Conservation (phyloP, 2,329 filamentous ascomycete genomes). For the Penicillium janthinellum region DNA sequence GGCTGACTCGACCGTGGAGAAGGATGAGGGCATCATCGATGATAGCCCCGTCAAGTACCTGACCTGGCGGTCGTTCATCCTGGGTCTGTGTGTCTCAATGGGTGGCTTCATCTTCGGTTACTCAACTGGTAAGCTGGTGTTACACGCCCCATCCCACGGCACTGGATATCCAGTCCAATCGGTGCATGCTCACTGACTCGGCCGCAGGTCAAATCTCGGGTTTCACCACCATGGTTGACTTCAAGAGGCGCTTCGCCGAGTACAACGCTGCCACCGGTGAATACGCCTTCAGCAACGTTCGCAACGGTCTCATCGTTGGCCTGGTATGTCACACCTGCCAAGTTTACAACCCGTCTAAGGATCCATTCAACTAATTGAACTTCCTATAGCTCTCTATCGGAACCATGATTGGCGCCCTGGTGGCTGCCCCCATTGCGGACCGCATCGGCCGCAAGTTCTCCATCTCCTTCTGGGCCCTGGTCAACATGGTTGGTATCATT, state of each 20-base stretch:
- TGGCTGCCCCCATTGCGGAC: conserved; percentile 50
- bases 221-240: conserved; percentile 51
- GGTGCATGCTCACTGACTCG: conserved; percentile 9
- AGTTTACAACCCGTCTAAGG: neutral
- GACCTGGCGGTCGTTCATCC: conserved; percentile 46
- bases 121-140: conserved; percentile 39
- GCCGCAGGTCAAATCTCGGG: conserved; percentile 47
- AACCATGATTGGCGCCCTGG: conserved; percentile 46
- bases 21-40: conserved; percentile 37
- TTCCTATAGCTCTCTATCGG: conserved; percentile 45
- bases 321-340: conserved; percentile 36
- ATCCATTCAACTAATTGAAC: neutral
- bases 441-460: conserved; percentile 49
- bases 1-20: conserved; percentile 37
- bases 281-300: conserved; percentile 48
- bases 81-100: conserved; percentile 51
- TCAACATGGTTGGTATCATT: conserved; percentile 50
- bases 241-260: conserved; percentile 45
- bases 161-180: neutral
- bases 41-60: conserved; percentile 48
- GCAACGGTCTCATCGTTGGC: conserved; percentile 49
- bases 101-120: conserved; percentile 53
- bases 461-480: conserved; percentile 47
- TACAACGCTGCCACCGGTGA: conserved; percentile 31
- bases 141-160: neutral